Evolutionary conservation across 345 rosid genomes (phyloP).

Genomic region (Gossypium rotundifolium): DNA sequence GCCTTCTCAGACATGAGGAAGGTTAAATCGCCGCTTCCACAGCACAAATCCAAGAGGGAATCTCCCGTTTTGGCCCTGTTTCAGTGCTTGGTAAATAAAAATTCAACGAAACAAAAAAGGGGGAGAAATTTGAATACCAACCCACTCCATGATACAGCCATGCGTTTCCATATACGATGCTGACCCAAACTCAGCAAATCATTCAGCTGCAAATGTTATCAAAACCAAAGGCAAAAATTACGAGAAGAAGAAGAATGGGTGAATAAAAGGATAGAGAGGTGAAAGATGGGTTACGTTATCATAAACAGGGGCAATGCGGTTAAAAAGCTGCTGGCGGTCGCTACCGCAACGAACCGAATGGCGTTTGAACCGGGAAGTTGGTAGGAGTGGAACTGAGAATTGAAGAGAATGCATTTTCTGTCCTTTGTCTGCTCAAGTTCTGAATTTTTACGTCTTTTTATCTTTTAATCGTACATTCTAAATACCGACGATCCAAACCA

Average conservation of each 20-base stretch:
- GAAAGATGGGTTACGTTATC: conserved; percentile 39
- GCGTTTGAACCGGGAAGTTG: conserved; percentile 4
- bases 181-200: conserved; percentile 80
- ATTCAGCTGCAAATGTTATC: conserved; percentile 41
- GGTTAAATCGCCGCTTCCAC: conserved; percentile 87
- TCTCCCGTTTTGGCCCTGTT: conserved; percentile 68
- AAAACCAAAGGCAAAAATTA: background rate
- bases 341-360: conserved; percentile 27
- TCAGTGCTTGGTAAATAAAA: background rate
- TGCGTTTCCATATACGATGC: conserved; percentile 84
- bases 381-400: conserved; percentile 10
- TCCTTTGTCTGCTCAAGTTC: background rate
- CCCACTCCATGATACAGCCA: conserved; percentile 83
- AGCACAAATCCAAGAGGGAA: conserved; percentile 72
- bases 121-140: conserved; percentile 11
- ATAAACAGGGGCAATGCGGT: conserved; percentile 78
- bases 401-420: conserved; percentile 27
- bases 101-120: background rate
- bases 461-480: background rate
- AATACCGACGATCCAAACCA: background rate
- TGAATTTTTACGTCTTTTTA: background rate
- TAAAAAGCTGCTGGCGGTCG: conserved; percentile 62
- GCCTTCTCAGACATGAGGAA: conserved; percentile 81
- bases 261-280: background rate
- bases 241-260: background rate